Percentiles rank a stretch among this genome's conserved stretches.
Conservation (phyloP, 306 rosid genomes). For the Corylus heterophylla region DNA sequence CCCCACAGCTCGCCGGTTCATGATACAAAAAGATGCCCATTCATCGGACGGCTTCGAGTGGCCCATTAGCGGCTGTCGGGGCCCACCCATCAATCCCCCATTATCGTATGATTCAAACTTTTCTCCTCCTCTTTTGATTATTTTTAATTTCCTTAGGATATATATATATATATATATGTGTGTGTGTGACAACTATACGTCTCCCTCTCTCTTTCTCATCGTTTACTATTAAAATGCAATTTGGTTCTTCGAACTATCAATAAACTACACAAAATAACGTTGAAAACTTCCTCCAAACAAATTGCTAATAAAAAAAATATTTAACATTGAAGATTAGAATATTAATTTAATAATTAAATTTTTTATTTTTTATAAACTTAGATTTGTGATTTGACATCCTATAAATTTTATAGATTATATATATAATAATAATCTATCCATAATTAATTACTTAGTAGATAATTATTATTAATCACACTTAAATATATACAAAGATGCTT, state of each 20-base stretch:
- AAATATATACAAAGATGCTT: too few relatives aligned
- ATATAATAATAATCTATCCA: too few relatives aligned
- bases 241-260: too few relatives aligned
- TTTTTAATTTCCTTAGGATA: background rate
- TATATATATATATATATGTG: too few relatives aligned
- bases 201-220: background rate
- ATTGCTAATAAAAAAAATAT: background rate
- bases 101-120: constrained; percentile 10
- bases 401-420: too few relatives aligned
- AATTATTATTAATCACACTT: too few relatives aligned
- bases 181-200: background rate
- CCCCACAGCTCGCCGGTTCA: constrained; percentile 41
- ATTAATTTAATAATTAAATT: too few relatives aligned
- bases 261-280: background rate
- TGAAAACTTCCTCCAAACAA: too few relatives aligned
- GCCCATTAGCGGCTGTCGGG: constrained; percentile 12
- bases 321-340: background rate
- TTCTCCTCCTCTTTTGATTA: background rate
- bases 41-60: constrained; percentile 27
- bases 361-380: too few relatives aligned
- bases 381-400: too few relatives aligned
- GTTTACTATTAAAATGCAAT: background rate
- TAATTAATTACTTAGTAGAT: too few relatives aligned
- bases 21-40: constrained; percentile 9
- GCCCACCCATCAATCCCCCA: constrained; percentile 29